phyloP scores from a whole-genome alignment of 306 rosid species.

The Inga leiocalycina region DNA sequence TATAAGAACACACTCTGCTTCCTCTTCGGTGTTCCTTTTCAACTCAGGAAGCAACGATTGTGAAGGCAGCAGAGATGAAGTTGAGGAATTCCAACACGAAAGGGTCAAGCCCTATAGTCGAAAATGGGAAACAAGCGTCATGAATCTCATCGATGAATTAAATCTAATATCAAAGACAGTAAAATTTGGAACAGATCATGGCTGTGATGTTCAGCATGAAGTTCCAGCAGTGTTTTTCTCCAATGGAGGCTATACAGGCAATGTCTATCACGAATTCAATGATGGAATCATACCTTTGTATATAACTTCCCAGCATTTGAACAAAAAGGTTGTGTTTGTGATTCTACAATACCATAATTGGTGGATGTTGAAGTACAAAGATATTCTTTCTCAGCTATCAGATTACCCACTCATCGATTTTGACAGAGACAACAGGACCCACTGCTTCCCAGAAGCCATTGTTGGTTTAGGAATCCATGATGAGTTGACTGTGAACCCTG shows the following conservation, averaged over 20 bases:
- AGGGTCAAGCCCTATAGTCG: conserved; percentile 80
- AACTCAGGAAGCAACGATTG: conserved; percentile 22
- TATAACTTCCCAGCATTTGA: conserved; percentile 78
- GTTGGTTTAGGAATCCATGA: conserved; percentile 87
- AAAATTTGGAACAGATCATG: conserved; percentile 23
- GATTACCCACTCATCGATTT: conserved; percentile 66
- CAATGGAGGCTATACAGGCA: conserved; percentile 94
- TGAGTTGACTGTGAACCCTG: conserved; percentile 70
- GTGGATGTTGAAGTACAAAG: conserved; percentile 86
- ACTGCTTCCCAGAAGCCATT: conserved; percentile 82
- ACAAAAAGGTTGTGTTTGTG: conserved; percentile 86
- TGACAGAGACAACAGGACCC: conserved; percentile 59
- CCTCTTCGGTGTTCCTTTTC: conserved; percentile 76
- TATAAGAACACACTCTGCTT: conserved; percentile 65
- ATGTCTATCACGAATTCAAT: conserved; percentile 92
- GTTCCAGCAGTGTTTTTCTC: conserved; percentile 95
- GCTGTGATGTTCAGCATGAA: conserved; percentile 76
- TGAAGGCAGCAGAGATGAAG: conserved; percentile 19
- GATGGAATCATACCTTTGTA: conserved; percentile 86
- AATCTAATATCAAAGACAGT: conserved; percentile 56
- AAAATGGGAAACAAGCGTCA: conserved; percentile 86
- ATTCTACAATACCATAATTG: conserved; percentile 84
- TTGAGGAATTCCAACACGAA: conserved; percentile 53
- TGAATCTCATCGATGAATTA: conserved; percentile 73
- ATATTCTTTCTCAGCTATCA: conserved; percentile 72